Conservation (phyloP, 805 yeast species). For the Nakazawaea wyomingensis region DNA sequence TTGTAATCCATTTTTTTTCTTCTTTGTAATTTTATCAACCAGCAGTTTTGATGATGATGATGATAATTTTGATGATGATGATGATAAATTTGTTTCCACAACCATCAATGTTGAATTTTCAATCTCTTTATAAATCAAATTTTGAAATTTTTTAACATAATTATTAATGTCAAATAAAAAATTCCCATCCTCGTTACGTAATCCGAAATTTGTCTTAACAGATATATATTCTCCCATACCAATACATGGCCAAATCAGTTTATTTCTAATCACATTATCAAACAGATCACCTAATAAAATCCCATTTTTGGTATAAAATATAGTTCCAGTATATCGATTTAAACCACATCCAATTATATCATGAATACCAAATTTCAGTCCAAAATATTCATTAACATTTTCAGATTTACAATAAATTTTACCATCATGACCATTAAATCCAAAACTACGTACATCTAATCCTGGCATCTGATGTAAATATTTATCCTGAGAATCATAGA, state of each 20-base stretch:
- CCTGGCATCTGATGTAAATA: slow-evolving; percentile 39
- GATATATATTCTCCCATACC: slow-evolving; percentile 39
- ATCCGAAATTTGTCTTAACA: slow-evolving; percentile 52
- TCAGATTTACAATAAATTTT: slow-evolving; percentile 30
- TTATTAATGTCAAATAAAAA: slow-evolving; percentile 46
- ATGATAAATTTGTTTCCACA: not conserved
- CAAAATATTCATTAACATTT: slow-evolving; percentile 33
- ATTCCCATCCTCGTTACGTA: slow-evolving; percentile 22
- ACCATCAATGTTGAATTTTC: slow-evolving; percentile 10
- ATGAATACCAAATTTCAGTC: slow-evolving; percentile 42
- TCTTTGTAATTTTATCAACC: slow-evolving; percentile 3
- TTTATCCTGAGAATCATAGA: slow-evolving; percentile 26
- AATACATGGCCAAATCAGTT: slow-evolving; percentile 41
- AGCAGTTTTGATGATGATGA: slow-evolving; percentile 2
- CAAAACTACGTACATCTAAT: slow-evolving; percentile 41
- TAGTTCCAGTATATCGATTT: slow-evolving; percentile 54
- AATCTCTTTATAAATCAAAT: slow-evolving; percentile 18
- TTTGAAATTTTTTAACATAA: slow-evolving; percentile 37
- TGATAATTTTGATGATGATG: not conserved
- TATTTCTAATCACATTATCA: slow-evolving; percentile 34
- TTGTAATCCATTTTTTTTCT: slow-evolving; percentile 8
- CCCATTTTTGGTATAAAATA: slow-evolving; percentile 84
- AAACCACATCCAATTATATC: slow-evolving; percentile 85
- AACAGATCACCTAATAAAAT: slow-evolving; percentile 53
- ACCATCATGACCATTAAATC: slow-evolving; percentile 51